phyloP scores from a whole-genome alignment of 108 stramenopile genomes.

The Nitzschia inconspicua region DNA sequence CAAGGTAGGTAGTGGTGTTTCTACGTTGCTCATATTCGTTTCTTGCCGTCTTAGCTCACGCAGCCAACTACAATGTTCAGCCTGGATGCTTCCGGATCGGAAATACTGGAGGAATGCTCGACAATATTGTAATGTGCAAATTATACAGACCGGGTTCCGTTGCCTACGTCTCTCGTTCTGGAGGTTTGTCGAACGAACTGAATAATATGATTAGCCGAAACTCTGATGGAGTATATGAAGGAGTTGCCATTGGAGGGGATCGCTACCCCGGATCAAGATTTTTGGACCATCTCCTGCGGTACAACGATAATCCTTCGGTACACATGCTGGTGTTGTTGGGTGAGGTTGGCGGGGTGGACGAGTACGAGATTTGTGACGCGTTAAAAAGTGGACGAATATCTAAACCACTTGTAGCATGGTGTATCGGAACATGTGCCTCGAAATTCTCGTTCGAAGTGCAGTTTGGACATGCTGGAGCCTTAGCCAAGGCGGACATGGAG shows the following conservation, averaged over 20 bases:
- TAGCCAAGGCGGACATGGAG: conserved; percentile 76
- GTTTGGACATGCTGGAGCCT: conserved; percentile 91
- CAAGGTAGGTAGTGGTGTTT: conserved; percentile 16
- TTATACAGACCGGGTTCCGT: conserved; percentile 81
- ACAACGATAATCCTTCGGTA: conserved; percentile 83
- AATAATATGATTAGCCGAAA: conserved; percentile 88
- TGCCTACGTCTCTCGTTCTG: conserved; percentile 88
- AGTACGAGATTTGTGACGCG: conserved; percentile 88
- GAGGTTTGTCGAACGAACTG: conserved; percentile 90
- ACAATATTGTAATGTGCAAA: conserved; percentile 91
- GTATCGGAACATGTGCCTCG: conserved; percentile 90
- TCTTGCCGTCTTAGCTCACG: not conserved
- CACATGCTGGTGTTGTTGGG: conserved; percentile 86
- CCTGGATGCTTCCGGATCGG: conserved; percentile 93
- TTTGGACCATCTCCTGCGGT: conserved; percentile 86
- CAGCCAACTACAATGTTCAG: conserved; percentile 9
- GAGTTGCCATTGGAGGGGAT: conserved; percentile 91
- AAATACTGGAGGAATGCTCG: conserved; percentile 94
- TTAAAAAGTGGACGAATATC: conserved; percentile 79
- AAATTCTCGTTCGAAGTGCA: conserved; percentile 91
- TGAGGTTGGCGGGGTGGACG: conserved; percentile 91
- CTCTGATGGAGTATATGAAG: conserved; percentile 88
- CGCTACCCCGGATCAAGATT: conserved; percentile 88
- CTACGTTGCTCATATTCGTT: not conserved
- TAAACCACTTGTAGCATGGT: conserved; percentile 91